These are phyloP conservation scores for Lunasporangiospora selenospora DNA, from an alignment of 192 early-diverging fungal genomes.

Conservation along the genomic window DNA sequence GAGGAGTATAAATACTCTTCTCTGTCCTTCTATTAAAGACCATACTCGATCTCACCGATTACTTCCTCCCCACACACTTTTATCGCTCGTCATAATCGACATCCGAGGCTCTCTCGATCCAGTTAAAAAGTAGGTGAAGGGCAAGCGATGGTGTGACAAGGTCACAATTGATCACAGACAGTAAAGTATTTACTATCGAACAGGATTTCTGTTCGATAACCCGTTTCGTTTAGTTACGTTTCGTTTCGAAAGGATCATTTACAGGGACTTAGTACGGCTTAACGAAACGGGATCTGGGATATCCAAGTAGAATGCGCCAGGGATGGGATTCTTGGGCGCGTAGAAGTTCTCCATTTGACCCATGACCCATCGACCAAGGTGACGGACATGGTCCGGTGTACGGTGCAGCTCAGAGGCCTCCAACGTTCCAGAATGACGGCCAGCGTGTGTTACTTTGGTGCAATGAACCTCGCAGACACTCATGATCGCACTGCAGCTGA, in stretches of 20 bases:
- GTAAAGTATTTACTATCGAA: too few relatives aligned
- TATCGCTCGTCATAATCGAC: conserved; percentile 2
- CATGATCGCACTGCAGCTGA: conserved; percentile 20
- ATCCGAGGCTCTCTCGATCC: conserved; percentile 16
- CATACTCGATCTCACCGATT: too few relatives aligned
- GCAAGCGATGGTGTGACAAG: conserved; percentile 15
- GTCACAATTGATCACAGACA: conserved; percentile 14
- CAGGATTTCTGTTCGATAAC: too few relatives aligned
- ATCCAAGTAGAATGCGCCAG: conserved; percentile 18
- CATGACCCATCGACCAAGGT: conserved; percentile 16
- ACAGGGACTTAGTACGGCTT: neutral
- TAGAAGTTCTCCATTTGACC: conserved; percentile 20
- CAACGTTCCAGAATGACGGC: conserved; percentile 13
- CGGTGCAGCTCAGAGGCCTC: conserved; percentile 9
- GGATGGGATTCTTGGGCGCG: conserved; percentile 4
- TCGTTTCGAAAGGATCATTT: too few relatives aligned
- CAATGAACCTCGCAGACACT: conserved; percentile 20
- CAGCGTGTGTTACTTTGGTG: conserved; percentile 12
- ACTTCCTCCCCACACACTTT: too few relatives aligned
- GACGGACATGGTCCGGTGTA: conserved; percentile 11
- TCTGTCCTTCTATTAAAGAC: too few relatives aligned
- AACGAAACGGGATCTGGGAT: too few relatives aligned
- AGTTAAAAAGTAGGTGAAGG: conserved; percentile 17
- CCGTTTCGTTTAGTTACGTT: too few relatives aligned
- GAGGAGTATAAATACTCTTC: too few relatives aligned